Evolutionary conservation across 228 moss, liverwort and hornwort species (phyloP).

Genomic region (Sphagnum fallax): DNA sequence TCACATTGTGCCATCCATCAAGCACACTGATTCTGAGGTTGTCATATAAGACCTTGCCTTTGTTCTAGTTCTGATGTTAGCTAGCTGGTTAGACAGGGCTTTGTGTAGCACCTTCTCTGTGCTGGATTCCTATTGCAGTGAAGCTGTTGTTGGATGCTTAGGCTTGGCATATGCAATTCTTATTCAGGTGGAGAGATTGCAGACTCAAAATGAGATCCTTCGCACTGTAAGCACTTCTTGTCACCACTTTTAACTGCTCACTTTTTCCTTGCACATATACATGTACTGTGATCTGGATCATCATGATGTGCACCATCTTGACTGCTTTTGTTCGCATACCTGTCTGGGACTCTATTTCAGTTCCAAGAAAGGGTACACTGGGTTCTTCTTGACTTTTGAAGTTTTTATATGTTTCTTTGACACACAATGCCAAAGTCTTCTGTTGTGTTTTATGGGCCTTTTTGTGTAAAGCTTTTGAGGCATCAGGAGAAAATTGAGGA

Average conservation of each 20-base stretch:
- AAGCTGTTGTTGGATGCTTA: not conserved
- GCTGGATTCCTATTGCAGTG: not conserved
- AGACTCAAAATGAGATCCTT: slow-evolving; percentile 36
- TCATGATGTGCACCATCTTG: not conserved
- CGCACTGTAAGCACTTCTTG: slow-evolving; percentile 24
- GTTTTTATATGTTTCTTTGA: too few relatives aligned
- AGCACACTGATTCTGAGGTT: slow-evolving; percentile 4
- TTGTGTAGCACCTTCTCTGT: not conserved
- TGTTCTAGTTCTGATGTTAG: not conserved
- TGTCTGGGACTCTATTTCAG: not conserved
- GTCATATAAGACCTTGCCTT: not conserved
- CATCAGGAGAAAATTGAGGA: slow-evolving; percentile 53
- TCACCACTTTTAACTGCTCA: not conserved
- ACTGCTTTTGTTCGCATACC: not conserved
- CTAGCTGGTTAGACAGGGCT: not conserved
- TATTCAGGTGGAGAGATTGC: slow-evolving; percentile 19
- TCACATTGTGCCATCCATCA: slow-evolving; percentile 2
- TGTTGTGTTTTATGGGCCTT: not conserved
- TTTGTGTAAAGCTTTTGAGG: slow-evolving; percentile 37
- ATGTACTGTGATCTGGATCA: too few relatives aligned
- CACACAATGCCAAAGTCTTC: not conserved
- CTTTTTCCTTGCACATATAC: not conserved
- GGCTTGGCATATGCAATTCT: not conserved
- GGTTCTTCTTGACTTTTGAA: too few relatives aligned
- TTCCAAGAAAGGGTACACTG: too few relatives aligned